These are phyloP conservation scores for Lepraria neglecta DNA, from an alignment of 495 filamentous ascomycete species.

Conservation along the genomic window DNA sequence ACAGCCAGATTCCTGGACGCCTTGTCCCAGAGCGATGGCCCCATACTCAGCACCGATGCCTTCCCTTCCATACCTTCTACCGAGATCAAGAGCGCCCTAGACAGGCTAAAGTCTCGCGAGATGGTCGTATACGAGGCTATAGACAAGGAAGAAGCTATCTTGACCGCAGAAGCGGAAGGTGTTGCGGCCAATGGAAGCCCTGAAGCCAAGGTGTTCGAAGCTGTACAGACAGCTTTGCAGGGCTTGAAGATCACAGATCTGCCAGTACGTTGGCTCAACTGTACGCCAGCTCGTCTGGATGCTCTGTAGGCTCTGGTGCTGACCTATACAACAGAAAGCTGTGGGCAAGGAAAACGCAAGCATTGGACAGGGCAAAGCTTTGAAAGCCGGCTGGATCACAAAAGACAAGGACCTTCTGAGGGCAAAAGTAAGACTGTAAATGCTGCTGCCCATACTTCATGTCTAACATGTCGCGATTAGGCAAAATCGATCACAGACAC, in stretches of 20 bases:
- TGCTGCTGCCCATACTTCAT: neutral
- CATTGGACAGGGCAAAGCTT: conserved; percentile 90
- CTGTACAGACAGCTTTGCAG: conserved; percentile 66
- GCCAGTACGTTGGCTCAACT: conserved; percentile 38
- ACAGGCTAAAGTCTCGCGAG: conserved; percentile 70
- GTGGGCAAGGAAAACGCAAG: conserved; percentile 81
- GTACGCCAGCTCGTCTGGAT: conserved; percentile 28
- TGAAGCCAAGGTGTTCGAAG: conserved; percentile 90
- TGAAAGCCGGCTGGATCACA: conserved; percentile 93
- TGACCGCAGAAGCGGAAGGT: conserved; percentile 71
- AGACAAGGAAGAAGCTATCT: conserved; percentile 67
- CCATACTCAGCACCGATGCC: conserved; percentile 65
- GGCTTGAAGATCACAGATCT: conserved; percentile 76
- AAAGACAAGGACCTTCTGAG: conserved; percentile 68
- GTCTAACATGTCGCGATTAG: conserved; percentile 27
- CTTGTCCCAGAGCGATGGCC: conserved; percentile 54
- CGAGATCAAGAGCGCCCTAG: conserved; percentile 77
- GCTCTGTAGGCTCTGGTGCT: neutral
- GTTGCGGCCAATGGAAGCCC: conserved; percentile 84
- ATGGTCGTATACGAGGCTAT: conserved; percentile 83
- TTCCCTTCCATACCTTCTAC: conserved; percentile 67
- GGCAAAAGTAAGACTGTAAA: conserved; percentile 31
- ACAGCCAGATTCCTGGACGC: conserved; percentile 53
- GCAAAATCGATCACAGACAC: conserved; percentile 67
- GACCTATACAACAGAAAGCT: conserved; percentile 41